Base-by-base conservation (phyloP, 192 early-diverging fungal species). In the Glomus cerebriforme region DNA sequence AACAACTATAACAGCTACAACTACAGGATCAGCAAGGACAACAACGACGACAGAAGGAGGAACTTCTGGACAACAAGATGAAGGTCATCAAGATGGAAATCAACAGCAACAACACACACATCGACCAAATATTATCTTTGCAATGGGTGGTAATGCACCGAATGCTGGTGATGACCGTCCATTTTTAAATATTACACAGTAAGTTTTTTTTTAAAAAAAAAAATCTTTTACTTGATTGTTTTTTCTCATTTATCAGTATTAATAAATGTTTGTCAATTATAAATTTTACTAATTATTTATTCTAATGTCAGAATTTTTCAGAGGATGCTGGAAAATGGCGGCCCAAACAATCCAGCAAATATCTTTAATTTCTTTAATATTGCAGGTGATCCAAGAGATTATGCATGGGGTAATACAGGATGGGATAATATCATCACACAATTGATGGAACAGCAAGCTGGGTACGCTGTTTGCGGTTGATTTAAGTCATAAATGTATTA, bases 371-470 rank as follows among this genome's bases (percentile, higher is more conserved):
- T 86, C 1, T 79, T 82, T 64, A 76, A 81, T 22, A 77, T 86
- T 15, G 81, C 54, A 9, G 81, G 85, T 19, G 79, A 92, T 64
- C 86, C 91, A 34, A 88, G 89, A 60, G 96, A 98, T 85, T 98
- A 98, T 84, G 97, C 88, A 8, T 93, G 94, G 85, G 93, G 93
- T 37, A 91, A 93, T 59, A 81, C 85, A 75, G 94, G 91, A 24
- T 86, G 96, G 24, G 97, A 98, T 82, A 92, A 94, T 80, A 94
- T 98, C 71, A 93, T 98, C 60, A 90, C 94, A 9, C 94, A 93
- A 75, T 82, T 93, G 81, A 93, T 94, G 93, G 92, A 94, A 65
- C 89, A 92, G 72, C 86, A 86, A 75, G 81, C 80, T 58, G 86
- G 85, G 89, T 90, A 85, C 35, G 31, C 17, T 32, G 17, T 65